phyloP scores from a whole-genome alignment of 2,329 filamentous ascomycete species.

The Epichloe scottii region DNA sequence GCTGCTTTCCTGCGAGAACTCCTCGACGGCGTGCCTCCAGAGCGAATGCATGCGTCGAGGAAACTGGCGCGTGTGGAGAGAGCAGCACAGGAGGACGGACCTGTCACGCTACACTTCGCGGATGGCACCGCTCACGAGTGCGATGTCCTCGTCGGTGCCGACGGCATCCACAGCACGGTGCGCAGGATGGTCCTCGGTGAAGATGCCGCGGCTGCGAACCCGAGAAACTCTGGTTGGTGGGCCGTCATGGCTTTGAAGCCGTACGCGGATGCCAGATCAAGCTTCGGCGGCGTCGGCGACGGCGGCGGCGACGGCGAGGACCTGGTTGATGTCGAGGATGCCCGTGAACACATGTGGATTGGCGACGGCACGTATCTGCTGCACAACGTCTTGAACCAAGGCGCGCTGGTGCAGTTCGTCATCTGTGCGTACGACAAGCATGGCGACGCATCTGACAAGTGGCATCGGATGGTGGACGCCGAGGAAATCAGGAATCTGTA shows the following conservation, averaged over 20 bases:
- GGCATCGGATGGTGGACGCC: not conserved
- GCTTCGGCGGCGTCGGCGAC: not conserved
- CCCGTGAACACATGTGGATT: conserved; percentile 2
- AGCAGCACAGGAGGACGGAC: not conserved
- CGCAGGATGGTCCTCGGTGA: conserved; percentile 10
- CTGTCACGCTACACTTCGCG: conserved; percentile 7
- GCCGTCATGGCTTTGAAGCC: conserved; percentile 1
- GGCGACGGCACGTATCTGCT: not conserved
- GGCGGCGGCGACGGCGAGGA: not conserved
- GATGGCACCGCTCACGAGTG: conserved; percentile 8
- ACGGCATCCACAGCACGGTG: conserved; percentile 12
- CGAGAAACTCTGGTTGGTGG: conserved; percentile 1
- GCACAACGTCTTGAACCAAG: conserved; percentile 1
- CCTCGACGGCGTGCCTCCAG: conserved; percentile 7
- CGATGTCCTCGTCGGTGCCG: conserved; percentile 12
- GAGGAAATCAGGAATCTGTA: not conserved
- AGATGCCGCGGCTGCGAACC: not conserved
- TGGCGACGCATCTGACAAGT: not conserved
- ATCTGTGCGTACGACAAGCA: not conserved
- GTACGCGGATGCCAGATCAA: not conserved
- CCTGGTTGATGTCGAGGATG: not conserved
- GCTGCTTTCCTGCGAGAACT: conserved; percentile 11
- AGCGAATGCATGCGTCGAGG: conserved; percentile 7
- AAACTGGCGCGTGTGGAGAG: conserved; percentile 6
- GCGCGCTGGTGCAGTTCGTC: not conserved